phyloP scores from a whole-genome alignment of 306 rosid species.

The Sphenostylis stenocarpa region DNA sequence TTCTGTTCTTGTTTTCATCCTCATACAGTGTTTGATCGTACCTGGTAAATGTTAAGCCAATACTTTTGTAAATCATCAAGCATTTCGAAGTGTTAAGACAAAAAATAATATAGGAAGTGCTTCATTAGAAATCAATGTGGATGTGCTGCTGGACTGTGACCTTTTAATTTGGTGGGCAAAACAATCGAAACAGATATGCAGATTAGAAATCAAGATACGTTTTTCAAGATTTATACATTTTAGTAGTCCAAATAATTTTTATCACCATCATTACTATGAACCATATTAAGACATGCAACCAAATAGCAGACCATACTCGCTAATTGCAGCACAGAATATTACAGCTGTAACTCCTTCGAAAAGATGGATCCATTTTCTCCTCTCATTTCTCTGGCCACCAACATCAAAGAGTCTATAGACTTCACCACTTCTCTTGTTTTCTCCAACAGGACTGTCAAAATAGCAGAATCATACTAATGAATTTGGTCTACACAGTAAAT shows the following conservation, averaged over 20 bases:
- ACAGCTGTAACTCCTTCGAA: slow-evolving; percentile 20
- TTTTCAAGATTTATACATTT: background rate
- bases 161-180: background rate
- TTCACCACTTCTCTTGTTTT: slow-evolving; percentile 12
- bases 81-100: background rate
- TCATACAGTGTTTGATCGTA: slow-evolving; percentile 11
- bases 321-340: slow-evolving; percentile 22
- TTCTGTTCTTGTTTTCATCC: slow-evolving; percentile 15
- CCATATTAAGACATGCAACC: background rate
- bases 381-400: slow-evolving; percentile 18
- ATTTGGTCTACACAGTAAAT: background rate
- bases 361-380: slow-evolving; percentile 19
- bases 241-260: background rate
- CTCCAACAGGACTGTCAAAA: slow-evolving; percentile 20
- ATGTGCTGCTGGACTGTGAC: background rate
- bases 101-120: background rate
- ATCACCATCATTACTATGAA: background rate
- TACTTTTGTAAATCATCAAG: background rate
- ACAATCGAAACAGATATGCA: background rate
- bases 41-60: background rate
- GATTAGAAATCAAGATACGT: background rate
- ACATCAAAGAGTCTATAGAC: slow-evolving; percentile 18
- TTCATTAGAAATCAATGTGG: background rate
- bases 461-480: background rate
- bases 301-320: slow-evolving; percentile 8